Conservation (phyloP, 306 rosid species). For the Psophocarpus tetragonolobus region DNA sequence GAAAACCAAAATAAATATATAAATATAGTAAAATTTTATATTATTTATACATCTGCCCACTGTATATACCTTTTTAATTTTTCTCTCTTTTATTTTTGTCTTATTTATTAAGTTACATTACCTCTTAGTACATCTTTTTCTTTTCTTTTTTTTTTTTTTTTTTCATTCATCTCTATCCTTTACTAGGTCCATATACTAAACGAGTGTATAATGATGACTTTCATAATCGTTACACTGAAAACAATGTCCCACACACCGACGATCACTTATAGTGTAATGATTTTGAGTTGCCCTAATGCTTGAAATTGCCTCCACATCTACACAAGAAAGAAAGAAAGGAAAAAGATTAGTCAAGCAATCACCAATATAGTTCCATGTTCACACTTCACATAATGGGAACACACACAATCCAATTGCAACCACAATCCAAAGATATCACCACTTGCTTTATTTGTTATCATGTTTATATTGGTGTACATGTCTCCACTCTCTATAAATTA, state of each 20-base stretch:
- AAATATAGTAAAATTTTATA: too few relatives aligned
- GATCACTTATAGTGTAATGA: background rate
- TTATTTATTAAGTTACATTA: too few relatives aligned
- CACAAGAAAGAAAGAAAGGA: background rate
- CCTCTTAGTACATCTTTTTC: too few relatives aligned
- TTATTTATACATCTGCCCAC: too few relatives aligned
- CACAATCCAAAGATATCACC: background rate
- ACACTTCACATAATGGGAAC: background rate
- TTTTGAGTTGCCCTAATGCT: background rate
- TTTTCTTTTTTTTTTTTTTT: background rate
- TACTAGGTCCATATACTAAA: background rate
- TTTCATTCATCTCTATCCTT: background rate
- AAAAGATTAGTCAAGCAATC: background rate
- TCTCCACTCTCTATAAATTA: too few relatives aligned
- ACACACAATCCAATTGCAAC: background rate
- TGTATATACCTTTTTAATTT: too few relatives aligned
- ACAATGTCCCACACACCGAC: background rate
- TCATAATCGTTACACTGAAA: background rate
- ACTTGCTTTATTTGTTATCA: background rate
- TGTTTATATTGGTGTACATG: background rate
- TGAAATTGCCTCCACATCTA: background rate
- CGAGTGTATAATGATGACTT: background rate
- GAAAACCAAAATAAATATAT: too few relatives aligned
- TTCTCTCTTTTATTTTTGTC: too few relatives aligned
- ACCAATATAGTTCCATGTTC: background rate